Evolutionary conservation across 192 early-diverging fungal genomes (phyloP).

Genomic region (Kappamyces sp.): DNA sequence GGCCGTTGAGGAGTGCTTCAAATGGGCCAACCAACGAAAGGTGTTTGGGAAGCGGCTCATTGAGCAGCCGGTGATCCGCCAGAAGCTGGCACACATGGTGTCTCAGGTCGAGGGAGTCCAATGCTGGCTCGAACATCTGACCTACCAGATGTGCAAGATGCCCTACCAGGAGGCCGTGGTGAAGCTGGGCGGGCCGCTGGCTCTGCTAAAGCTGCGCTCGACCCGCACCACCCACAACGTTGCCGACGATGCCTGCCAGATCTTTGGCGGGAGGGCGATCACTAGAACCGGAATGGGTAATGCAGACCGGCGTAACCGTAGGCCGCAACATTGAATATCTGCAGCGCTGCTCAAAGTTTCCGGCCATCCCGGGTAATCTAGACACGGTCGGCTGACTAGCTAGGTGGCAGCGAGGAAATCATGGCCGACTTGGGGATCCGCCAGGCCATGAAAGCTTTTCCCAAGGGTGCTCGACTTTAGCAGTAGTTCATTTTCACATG

Average conservation of each 20-base stretch:
- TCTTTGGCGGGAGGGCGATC: constrained; percentile 49
- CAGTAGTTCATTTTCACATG: too few species aligned
- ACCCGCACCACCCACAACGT: constrained; percentile 43
- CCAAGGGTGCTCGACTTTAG: constrained; percentile 9
- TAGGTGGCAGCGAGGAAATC: constrained; percentile 37
- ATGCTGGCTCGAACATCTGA: constrained; percentile 55
- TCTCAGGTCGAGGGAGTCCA: constrained; percentile 42
- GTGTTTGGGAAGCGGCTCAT: constrained; percentile 61
- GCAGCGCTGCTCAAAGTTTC: not conserved
- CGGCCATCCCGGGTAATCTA: not conserved
- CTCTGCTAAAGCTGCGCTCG: constrained; percentile 28
- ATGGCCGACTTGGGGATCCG: constrained; percentile 46
- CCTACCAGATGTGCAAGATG: constrained; percentile 66
- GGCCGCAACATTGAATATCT: constrained; percentile 24
- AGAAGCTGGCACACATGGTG: constrained; percentile 60
- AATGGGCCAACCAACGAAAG: constrained; percentile 63
- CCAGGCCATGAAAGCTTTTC: constrained; percentile 44
- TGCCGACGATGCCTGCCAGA: constrained; percentile 51
- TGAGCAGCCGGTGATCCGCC: constrained; percentile 63
- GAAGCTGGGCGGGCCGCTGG: constrained; percentile 44
- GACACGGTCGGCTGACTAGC: not conserved
- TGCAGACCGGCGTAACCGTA: constrained; percentile 39
- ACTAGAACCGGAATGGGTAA: constrained; percentile 45
- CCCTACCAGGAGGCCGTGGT: constrained; percentile 32
- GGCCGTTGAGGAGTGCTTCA: constrained; percentile 51